These are phyloP conservation scores for Colletotrichum agaves DNA, from an alignment of 2,329 filamentous ascomycete species.

Conservation along the genomic window DNA sequence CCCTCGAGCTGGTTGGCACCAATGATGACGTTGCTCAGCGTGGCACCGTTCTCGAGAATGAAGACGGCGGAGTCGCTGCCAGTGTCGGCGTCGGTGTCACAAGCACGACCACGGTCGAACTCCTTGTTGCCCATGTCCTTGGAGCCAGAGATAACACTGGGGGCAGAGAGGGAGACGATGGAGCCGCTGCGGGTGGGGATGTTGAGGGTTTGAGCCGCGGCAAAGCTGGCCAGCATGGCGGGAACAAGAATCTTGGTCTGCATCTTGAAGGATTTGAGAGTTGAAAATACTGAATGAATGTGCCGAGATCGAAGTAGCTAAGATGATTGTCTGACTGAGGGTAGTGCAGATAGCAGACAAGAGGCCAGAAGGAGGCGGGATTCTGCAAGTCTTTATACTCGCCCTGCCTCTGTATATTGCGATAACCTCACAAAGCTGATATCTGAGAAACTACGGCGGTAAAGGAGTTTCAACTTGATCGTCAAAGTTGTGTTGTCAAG, in stretches of 20 bases:
- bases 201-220: conserved; percentile 41
- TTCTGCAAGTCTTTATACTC: conserved; percentile 14
- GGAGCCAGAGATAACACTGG: conserved; percentile 38
- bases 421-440: neutral
- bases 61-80: conserved; percentile 56
- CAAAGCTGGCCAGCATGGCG: conserved; percentile 27
- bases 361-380: no score
- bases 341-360: neutral
- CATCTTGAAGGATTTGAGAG: conserved; percentile 11
- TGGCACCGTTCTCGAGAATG: conserved; percentile 61
- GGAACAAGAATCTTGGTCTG: conserved; percentile 30
- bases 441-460: neutral
- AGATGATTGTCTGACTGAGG: conserved; percentile 7
- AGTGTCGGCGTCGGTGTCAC: conserved; percentile 38
- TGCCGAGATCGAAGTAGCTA: neutral
- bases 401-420: neutral
- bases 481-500: neutral
- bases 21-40: conserved; percentile 64
- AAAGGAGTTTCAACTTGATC: conserved; percentile 31
- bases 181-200: conserved; percentile 40
- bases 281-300: neutral
- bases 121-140: conserved; percentile 39
- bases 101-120: conserved; percentile 39
- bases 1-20: conserved; percentile 61
- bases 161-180: conserved; percentile 39